These are phyloP conservation scores for Metarhizium anisopliae DNA, from an alignment of 2,329 filamentous ascomycete species.

Conservation along the genomic window DNA sequence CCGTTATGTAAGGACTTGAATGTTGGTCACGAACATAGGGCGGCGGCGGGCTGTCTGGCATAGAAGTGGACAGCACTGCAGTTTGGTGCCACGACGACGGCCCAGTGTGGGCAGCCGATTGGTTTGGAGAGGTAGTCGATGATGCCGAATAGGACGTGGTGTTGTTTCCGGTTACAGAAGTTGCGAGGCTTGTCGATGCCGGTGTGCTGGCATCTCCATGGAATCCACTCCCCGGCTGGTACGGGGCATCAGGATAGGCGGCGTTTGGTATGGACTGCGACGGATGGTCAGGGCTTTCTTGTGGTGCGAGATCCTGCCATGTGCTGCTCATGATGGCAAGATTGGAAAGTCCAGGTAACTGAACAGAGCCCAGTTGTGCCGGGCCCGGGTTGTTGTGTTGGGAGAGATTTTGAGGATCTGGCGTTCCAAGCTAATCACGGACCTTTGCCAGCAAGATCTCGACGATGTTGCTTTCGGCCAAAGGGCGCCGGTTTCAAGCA, in stretches of 20 bases:
- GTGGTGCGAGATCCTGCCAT: not conserved
- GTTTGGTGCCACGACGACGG: not conserved
- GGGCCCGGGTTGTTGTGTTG: too few relatives aligned
- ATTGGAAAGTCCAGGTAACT: not conserved
- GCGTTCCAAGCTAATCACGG: too few relatives aligned
- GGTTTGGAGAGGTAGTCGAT: not conserved
- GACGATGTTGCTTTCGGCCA: too few relatives aligned
- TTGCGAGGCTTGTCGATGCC: not conserved
- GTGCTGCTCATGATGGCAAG: not conserved
- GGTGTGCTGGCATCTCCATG: not conserved
- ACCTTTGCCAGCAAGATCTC: too few relatives aligned
- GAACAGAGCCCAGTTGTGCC: too few relatives aligned
- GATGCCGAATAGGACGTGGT: not conserved
- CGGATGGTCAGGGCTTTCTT: constrained; percentile 13
- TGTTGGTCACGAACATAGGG: not conserved
- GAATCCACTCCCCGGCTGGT: constrained; percentile 13
- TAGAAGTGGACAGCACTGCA: not conserved
- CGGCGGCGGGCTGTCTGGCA: not conserved
- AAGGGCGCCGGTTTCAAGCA: too few relatives aligned
- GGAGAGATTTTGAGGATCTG: too few relatives aligned
- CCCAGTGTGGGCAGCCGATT: not conserved
- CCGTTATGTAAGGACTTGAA: not conserved
- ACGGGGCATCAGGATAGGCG: constrained; percentile 21
- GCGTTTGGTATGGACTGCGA: constrained; percentile 21
- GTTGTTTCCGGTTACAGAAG: not conserved